Base-by-base conservation (phyloP, 2,329 filamentous ascomycete genomes). In the Aspergillus luchuensis region DNA sequence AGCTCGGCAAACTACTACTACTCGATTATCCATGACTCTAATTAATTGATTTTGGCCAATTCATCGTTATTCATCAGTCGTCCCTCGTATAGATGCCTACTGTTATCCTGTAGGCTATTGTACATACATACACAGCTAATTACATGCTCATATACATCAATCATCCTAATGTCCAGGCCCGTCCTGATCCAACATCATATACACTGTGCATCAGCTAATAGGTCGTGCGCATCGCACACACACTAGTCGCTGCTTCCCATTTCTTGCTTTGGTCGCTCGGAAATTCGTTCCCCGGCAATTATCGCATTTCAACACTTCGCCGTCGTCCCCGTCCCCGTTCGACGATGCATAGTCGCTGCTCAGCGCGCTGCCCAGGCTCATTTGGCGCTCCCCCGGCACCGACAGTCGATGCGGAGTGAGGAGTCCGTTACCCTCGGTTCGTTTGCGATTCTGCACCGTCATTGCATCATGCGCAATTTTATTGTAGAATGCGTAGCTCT, bases 271-370 rank as follows among this genome's bases (percentile, higher is more conserved):
- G 65, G 82, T 85, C 1, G 84, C 84, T 64, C 85, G 85, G 66
- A 91, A 91, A 61, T 87, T 85, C 19, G 76, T 82, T 1, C 84
- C 82, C 4, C 83, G 82, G 68, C 89, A 91, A 61, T 81, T 81
- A 21, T 79, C 76, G 68, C 89, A 91, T 23, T 74, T 80, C 65
- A 85, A 80, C n/a, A 78, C 78, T 19, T 82, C 81, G 8, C 78
- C 76, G 11, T 79, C 80, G 4, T 80, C 80, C 13, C 75, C 76
- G 8, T 77, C 77, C 4, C 70, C 75, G 19, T 62, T 71, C 53
- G 52, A 79, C 21, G 76, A 81, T 3, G 75, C 77, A 60, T 80
- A 78, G 65, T 87, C 85, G 63, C 84, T 87, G 70, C 85, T 90
- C 48, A 89, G 72, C 47, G 78, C 78, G 67, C 86, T 89, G 2